phyloP scores from a whole-genome alignment of 768 basidiomycete species.

The Kockovaella imperatae region DNA sequence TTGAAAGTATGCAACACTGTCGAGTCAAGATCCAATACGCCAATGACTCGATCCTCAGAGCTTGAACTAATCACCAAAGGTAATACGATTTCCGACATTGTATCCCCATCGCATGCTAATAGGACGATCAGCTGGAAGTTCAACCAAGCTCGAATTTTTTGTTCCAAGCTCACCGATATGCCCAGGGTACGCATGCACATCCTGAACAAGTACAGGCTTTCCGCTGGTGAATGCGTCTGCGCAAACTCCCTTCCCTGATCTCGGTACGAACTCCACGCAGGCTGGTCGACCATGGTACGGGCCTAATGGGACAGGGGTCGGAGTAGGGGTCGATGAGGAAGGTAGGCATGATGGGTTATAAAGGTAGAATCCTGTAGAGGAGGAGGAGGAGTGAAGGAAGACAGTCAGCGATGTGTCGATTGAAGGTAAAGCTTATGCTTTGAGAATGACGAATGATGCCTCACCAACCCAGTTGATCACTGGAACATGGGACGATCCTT shows the following conservation, averaged over 20 bases:
- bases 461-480: constrained; percentile 91
- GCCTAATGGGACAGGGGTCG: constrained; percentile 55
- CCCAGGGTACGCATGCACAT: constrained; percentile 76
- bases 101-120: constrained; percentile 71
- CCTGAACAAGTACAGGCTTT: constrained; percentile 59
- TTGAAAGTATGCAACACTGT: constrained; percentile 63
- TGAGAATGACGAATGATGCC: constrained; percentile 30
- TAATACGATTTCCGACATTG: constrained; percentile 81
- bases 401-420: background rate
- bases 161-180: constrained; percentile 58
- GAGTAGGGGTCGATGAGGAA: constrained; percentile 2
- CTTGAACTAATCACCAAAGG: constrained; percentile 53
- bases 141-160: background rate
- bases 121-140: background rate
- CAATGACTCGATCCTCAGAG: constrained; percentile 34
- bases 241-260: constrained; percentile 70
- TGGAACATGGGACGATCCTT: constrained; percentile 46
- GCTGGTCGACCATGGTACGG: constrained; percentile 90
- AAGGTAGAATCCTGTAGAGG: constrained; percentile 74
- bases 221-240: constrained; percentile 62
- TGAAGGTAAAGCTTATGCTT: background rate
- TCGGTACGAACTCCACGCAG: constrained; percentile 65
- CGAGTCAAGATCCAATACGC: constrained; percentile 77
- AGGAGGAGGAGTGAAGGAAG: background rate
- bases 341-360: constrained; percentile 34